A percentile compares a stretch with the other conserved stretches of the same genome.
These are phyloP conservation scores for Fusarium tricinctum DNA, from an alignment of 2,329 filamentous ascomycete genomes.

Conservation along the genomic window DNA sequence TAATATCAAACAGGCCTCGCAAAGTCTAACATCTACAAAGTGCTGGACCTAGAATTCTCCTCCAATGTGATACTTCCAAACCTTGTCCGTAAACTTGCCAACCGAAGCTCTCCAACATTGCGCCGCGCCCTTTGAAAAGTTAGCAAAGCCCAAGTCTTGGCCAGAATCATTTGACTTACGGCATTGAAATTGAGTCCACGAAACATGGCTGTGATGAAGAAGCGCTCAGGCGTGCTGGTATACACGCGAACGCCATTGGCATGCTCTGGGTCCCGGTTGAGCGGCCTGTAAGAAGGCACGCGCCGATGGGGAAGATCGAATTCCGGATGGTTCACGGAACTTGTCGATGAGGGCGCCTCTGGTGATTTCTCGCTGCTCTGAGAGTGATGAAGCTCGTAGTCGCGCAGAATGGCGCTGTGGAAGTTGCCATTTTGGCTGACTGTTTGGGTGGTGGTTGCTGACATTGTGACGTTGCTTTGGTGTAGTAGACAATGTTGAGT, in stretches of 20 bases:
- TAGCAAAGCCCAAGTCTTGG: fast-evolving
- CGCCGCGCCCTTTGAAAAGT: conserved; percentile 23
- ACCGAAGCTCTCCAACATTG: conserved; percentile 33
- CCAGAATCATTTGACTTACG: not conserved
- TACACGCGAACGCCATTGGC: conserved; percentile 23
- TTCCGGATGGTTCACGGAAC: not conserved
- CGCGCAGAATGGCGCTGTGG: conserved; percentile 19
- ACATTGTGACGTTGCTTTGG: conserved; percentile 5
- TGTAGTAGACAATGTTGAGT: no score
- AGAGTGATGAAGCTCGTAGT: conserved; percentile 38
- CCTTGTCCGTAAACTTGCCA: conserved; percentile 28
- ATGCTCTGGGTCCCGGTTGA: conserved; percentile 17
- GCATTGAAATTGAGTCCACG: conserved; percentile 22
- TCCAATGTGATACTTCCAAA: conserved; percentile 34
- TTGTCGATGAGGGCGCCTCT: not conserved
- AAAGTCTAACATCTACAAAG: no score
- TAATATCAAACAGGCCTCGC: no score
- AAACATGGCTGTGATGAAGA: conserved; percentile 35
- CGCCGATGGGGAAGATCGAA: conserved; percentile 32
- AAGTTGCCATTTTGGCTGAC: conserved; percentile 16
- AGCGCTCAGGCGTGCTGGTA: conserved; percentile 8
- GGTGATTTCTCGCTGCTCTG: not conserved
- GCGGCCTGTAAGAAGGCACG: conserved; percentile 26
- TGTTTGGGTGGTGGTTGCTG: conserved; percentile 25
- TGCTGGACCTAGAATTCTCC: conserved; percentile 24